Conservation (phyloP, 768 basidiomycete genomes). For the Naganishia randhawae region DNA sequence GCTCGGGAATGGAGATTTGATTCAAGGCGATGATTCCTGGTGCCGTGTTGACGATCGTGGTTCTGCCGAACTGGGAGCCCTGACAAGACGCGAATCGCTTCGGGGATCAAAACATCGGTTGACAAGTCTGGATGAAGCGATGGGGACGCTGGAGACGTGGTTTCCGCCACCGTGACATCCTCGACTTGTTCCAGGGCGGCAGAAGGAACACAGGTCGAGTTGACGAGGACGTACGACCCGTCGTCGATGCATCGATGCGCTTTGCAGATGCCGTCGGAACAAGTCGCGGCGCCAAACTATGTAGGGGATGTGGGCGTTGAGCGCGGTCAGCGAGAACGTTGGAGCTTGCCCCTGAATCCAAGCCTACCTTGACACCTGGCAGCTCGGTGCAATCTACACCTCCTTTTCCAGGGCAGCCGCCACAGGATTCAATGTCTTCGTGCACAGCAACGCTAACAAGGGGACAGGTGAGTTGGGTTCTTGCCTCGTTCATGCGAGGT, state of each 20-base stretch:
- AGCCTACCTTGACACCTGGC: background rate
- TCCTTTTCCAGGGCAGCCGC: background rate
- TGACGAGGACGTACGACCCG: background rate
- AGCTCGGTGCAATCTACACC: background rate
- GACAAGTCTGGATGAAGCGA: background rate
- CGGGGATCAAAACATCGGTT: background rate
- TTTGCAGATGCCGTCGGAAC: background rate
- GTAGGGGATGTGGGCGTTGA: background rate
- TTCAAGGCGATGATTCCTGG: background rate
- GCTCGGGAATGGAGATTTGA: background rate
- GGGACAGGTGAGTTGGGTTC: background rate
- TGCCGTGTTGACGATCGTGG: background rate
- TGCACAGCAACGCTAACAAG: background rate
- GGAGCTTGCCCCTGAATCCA: too few species aligned
- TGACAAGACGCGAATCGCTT: background rate
- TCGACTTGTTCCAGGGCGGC: background rate
- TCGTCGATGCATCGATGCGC: background rate
- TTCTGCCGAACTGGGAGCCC: background rate
- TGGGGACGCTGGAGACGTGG: background rate
- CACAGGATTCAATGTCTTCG: constrained; percentile 1
- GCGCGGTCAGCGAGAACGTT: background rate
- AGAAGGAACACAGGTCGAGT: background rate
- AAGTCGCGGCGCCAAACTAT: background rate
- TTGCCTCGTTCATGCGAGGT: too few species aligned
- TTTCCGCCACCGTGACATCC: background rate